Evolutionary conservation across 2,329 filamentous ascomycete species (phyloP), one percentile per base, ranked within the genome.

Genomic region (Colletotrichum chrysophilum): DNA sequence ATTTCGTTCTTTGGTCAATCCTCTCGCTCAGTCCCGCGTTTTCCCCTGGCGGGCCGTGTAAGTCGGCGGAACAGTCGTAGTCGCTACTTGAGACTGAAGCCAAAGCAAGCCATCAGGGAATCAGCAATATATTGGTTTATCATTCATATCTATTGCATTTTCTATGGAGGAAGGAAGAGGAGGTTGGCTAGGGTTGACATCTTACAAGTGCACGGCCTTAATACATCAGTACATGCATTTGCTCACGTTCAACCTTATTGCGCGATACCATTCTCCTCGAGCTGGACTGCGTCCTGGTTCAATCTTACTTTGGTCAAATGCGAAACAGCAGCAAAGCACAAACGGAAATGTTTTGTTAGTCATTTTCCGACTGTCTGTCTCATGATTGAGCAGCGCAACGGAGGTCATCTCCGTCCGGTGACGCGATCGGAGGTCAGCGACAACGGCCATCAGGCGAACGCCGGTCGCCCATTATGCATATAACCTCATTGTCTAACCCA

Each of bases 181-280:
- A 24, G 10, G 1, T 24, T 52, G 1, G n/a, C 43, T 52, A 0
- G n/a, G 0, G 43, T 21, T 21, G 0, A 1, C 0, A 52, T 21
- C 43, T 0, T 52, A 21, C 4, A 21, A 24, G 43, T 52, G 43
- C n/a, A 4, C n/a, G 10, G 43, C 1, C 0, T 52, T 2, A 6
- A 48, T 12, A 48, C 18, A n/a, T n/a, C 38, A 52, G 0, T 0
- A 21, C n/a, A 2, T 2, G 43, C 43, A 21, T 7, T 52, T 0
- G 43, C 43, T 52, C n/a, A 21, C 10, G 5, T 21, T 48, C 18
- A 48, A 12, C 30, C 1, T 32, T 32, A 1, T 52, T 52, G 43
- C 43, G 43, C 43, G n/a, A 4, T 52, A 7, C 4, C 43, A 24
- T 52, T 52, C n/a, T 52, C n/a, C 43, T 52, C 6, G n/a, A 52